Percentiles rank a stretch among this genome's conserved stretches.
Evolutionary conservation across 768 basidiomycete species (phyloP).

Genomic region (Boletus speciosus): DNA sequence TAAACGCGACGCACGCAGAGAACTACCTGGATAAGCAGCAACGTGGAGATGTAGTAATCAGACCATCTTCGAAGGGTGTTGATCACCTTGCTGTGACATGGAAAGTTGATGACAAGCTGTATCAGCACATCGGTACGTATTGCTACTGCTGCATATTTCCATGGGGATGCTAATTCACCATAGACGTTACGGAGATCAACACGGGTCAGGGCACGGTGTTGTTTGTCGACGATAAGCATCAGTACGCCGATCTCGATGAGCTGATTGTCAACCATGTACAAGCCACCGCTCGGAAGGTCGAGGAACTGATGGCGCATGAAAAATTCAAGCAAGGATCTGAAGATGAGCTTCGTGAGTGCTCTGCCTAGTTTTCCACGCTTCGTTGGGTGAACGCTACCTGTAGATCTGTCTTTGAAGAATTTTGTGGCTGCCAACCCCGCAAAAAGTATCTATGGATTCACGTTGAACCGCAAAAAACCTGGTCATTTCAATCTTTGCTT

Average conservation of each 20-base stretch:
- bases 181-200: conserved; percentile 82
- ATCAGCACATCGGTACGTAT: conserved; percentile 88
- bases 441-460: conserved; percentile 95
- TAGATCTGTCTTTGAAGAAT: conserved; percentile 85
- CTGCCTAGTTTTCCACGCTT: background rate
- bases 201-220: conserved; percentile 68
- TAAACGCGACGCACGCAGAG: conserved; percentile 88
- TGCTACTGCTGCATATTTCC: background rate
- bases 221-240: conserved; percentile 72
- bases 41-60: conserved; percentile 92
- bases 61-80: conserved; percentile 91
- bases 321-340: conserved; percentile 89
- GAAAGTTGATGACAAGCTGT: conserved; percentile 96
- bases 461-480: conserved; percentile 81
- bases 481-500: conserved; percentile 95
- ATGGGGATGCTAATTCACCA: conserved; percentile 2
- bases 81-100: conserved; percentile 97
- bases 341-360: conserved; percentile 80
- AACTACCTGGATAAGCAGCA: conserved; percentile 84
- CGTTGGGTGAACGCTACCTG: background rate
- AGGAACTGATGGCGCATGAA: conserved; percentile 92
- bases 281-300: conserved; percentile 88
- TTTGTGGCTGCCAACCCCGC: conserved; percentile 91
- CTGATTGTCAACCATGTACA: conserved; percentile 95
- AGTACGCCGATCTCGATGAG: conserved; percentile 93